These are phyloP conservation scores for Myxozyma monticola DNA, from an alignment of 805 yeast genomes.

Conservation along the genomic window DNA sequence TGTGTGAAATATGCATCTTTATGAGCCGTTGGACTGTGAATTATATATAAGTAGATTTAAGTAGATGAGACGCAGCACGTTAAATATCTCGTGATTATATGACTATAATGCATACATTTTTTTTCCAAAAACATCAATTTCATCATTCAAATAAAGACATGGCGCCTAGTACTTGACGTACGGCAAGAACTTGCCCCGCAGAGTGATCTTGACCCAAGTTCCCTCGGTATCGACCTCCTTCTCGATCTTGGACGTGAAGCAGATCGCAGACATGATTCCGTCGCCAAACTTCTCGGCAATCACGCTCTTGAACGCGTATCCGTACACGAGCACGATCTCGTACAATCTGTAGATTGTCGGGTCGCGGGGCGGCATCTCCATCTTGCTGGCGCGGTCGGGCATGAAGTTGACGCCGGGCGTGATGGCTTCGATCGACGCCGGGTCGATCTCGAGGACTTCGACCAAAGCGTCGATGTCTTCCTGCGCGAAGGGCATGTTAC, in stretches of 20 bases:
- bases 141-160: no score
- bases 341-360: constrained; percentile 31
- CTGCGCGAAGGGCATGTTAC: constrained; percentile 31
- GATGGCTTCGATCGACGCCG: constrained; percentile 13
- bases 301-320: constrained; percentile 30
- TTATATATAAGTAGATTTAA: no score
- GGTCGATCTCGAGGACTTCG: constrained; percentile 28
- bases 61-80: no score
- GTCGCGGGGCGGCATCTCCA: constrained; percentile 28
- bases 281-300: constrained; percentile 32
- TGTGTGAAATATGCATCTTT: no score
- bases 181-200: constrained; percentile 31
- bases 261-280: constrained; percentile 32
- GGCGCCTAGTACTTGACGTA: constrained; percentile 31
- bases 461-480: constrained; percentile 22
- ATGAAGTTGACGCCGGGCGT: constrained; percentile 27
- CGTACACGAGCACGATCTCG: constrained; percentile 32
- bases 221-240: constrained; percentile 32
- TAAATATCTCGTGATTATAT: no score
- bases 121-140: no score
- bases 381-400: constrained; percentile 25
- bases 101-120: no score
- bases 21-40: no score
- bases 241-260: constrained; percentile 31
- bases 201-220: constrained; percentile 32